Percentiles rank a stretch among this genome's conserved stretches.
Conservation (phyloP, 352 stramenopile species). For the Blastocystis sp. region DNA sequence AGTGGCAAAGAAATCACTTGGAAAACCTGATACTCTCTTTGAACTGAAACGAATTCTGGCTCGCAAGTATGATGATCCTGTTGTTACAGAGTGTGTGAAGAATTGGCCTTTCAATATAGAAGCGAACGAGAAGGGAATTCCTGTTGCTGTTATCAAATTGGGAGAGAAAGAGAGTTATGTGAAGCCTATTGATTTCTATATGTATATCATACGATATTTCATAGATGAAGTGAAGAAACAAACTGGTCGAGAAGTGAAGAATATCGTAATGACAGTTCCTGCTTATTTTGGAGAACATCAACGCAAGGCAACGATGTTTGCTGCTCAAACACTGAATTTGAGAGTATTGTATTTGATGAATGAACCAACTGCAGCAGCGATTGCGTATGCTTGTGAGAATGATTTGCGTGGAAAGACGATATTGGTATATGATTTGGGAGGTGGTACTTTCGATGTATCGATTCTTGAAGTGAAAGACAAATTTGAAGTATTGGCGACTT, state of each 20-base stretch:
- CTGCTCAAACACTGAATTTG: conserved; percentile 79
- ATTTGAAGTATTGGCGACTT: conserved; percentile 73
- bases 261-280: conserved; percentile 45
- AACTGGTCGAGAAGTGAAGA: not conserved
- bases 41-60: conserved; percentile 34
- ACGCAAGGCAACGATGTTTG: conserved; percentile 4
- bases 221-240: not conserved
- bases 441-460: conserved; percentile 91
- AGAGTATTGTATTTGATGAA: conserved; percentile 90
- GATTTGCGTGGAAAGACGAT: conserved; percentile 89
- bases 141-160: not conserved
- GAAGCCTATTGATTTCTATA: not conserved
- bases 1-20: conserved; percentile 73
- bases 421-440: conserved; percentile 89
- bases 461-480: conserved; percentile 67
- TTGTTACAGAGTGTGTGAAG: not conserved
- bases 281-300: conserved; percentile 52
- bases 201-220: not conserved
- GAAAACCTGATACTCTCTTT: conserved; percentile 61
- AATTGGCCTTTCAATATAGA: conserved; percentile 21
- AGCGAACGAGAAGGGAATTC: not conserved
- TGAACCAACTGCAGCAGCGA: conserved; percentile 84
- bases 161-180: not conserved
- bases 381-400: conserved; percentile 72
- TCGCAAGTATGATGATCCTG: not conserved